Evolutionary conservation across 2,329 filamentous ascomycete genomes (phyloP).

Genomic region (Teratosphaeria gauchensis): DNA sequence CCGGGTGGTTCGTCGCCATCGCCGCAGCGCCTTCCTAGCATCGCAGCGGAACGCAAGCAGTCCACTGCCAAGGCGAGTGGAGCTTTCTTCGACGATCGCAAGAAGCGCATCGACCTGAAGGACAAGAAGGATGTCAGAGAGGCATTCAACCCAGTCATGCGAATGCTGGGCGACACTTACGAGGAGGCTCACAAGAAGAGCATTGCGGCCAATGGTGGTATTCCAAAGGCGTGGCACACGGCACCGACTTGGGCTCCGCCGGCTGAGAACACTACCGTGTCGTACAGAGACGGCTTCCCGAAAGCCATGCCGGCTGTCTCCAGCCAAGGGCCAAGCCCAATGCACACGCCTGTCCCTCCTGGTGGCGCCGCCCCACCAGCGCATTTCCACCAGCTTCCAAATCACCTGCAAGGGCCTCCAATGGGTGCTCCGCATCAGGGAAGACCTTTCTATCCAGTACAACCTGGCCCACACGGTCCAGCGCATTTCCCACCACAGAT

Average conservation of each 20-base stretch:
- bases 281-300: slow-evolving; percentile 74
- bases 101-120: slow-evolving; percentile 3
- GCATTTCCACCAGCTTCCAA: slow-evolving; percentile 59
- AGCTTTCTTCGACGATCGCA: slow-evolving; percentile 1
- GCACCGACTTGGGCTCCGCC: slow-evolving; percentile 59
- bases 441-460: slow-evolving; percentile 62
- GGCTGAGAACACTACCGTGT: slow-evolving; percentile 65
- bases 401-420: slow-evolving; percentile 67
- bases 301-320: slow-evolving; percentile 34
- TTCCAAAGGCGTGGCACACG: slow-evolving; percentile 77
- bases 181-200: slow-evolving; percentile 43
- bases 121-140: slow-evolving; percentile 38
- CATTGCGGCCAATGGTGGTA: slow-evolving; percentile 69
- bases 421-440: slow-evolving; percentile 63
- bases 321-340: slow-evolving; percentile 49
- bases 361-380: slow-evolving; percentile 69
- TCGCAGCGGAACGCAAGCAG: slow-evolving; percentile 14
- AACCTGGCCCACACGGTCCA: slow-evolving; percentile 61
- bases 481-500: slow-evolving; percentile 73
- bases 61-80: slow-evolving; percentile 8
- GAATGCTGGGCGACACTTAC: slow-evolving; percentile 54
- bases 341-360: slow-evolving; percentile 47
- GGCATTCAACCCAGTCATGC: slow-evolving; percentile 53
- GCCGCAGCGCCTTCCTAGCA: slow-evolving; percentile 35
- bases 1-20: slow-evolving; percentile 67